A percentile compares a stretch with the other conserved stretches of the same genome.
phyloP scores from a whole-genome alignment of 1,139 yeast species.

The Candida labiduridarum region DNA sequence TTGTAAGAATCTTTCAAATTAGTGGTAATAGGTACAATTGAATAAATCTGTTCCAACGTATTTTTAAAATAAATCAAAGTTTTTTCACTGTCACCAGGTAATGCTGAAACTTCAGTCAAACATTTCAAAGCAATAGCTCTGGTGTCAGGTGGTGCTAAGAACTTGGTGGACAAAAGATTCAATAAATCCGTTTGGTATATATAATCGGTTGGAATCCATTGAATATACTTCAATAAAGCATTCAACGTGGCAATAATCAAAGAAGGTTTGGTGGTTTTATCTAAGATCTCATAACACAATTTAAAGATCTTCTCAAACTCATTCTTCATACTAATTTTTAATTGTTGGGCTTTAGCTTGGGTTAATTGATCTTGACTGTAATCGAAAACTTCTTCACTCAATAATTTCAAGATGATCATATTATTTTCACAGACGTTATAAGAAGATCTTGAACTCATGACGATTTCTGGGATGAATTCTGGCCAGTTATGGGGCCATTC shows the following conservation, averaged over 20 bases:
- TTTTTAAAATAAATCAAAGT: conserved; percentile 72
- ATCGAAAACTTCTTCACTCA: conserved; percentile 96
- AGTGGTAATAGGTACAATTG: conserved; percentile 73
- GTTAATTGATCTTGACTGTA: conserved; percentile 94
- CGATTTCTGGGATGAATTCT: conserved; percentile 90
- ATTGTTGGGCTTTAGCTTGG: conserved; percentile 84
- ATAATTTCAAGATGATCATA: conserved; percentile 85
- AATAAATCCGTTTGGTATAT: conserved; percentile 86
- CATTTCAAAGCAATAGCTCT: conserved; percentile 87
- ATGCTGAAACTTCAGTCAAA: conserved; percentile 82
- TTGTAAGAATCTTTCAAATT: conserved; percentile 76
- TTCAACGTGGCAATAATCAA: conserved; percentile 83
- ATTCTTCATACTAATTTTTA: conserved; percentile 81
- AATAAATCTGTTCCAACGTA: conserved; percentile 70
- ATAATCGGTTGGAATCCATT: conserved; percentile 92
- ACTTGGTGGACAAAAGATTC: conserved; percentile 70
- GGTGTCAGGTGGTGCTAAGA: conserved; percentile 76
- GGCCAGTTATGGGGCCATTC: conserved; percentile 99
- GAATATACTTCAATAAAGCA: conserved; percentile 80
- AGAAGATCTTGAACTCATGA: conserved; percentile 79
- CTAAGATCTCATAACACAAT: conserved; percentile 89
- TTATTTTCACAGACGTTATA: conserved; percentile 96
- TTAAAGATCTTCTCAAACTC: conserved; percentile 94
- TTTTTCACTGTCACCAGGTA: conserved; percentile 65
- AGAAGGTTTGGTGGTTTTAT: conserved; percentile 81